phyloP scores from a whole-genome alignment of 495 filamentous ascomycete species.

The Aspergillus heteromorphus region DNA sequence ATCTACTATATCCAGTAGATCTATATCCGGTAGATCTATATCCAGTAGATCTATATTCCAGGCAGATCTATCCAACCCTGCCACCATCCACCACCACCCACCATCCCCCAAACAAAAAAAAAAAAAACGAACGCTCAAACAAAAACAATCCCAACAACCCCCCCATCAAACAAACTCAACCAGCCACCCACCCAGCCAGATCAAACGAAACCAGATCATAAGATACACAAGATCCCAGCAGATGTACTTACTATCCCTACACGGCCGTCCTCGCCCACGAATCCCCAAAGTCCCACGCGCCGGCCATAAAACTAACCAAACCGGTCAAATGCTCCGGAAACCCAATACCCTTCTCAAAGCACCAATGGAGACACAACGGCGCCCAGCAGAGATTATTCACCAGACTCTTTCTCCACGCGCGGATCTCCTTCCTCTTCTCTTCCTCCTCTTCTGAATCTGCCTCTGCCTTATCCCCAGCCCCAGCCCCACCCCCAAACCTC shows the following conservation, averaged over 20 bases:
- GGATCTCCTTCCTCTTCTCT: slow-evolving; percentile 32
- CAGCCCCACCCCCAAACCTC: slow-evolving; percentile 19
- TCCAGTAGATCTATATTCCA: neutral
- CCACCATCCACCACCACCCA: neutral
- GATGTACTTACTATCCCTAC: no score
- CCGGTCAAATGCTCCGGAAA: slow-evolving; percentile 62
- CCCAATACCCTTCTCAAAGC: slow-evolving; percentile 66
- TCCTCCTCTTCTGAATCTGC: slow-evolving; percentile 34
- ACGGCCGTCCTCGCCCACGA: slow-evolving; percentile 32
- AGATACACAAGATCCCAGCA: no score
- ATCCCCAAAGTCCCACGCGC: slow-evolving; percentile 36
- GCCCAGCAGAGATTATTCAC: slow-evolving; percentile 52
- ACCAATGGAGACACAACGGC: slow-evolving; percentile 74
- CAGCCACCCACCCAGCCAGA: neutral
- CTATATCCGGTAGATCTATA: no score
- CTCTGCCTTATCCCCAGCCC: no score
- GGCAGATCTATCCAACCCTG: no score
- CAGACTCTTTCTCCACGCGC: slow-evolving; percentile 41
- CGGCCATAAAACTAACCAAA: slow-evolving; percentile 57
- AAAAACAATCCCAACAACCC: no score
- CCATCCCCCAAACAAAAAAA: slow-evolving; percentile 4
- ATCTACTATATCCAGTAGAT: no score
- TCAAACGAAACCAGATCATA: no score
- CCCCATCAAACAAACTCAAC: no score
- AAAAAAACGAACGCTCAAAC: slow-evolving; percentile 8